phyloP scores from a whole-genome alignment of 169 alveolate genomes.

The Plasmodium yoelii region DNA sequence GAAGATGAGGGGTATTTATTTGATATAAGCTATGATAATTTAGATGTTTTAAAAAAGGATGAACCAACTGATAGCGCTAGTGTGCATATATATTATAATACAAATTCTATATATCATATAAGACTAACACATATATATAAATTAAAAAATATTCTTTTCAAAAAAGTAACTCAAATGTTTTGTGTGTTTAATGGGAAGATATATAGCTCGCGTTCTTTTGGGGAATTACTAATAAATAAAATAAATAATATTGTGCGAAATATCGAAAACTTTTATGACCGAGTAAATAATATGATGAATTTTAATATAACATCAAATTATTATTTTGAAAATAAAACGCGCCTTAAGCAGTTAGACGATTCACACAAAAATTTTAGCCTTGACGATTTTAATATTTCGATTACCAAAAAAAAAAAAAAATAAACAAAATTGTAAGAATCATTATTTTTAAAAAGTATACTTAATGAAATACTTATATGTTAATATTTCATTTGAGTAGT shows the following conservation, averaged over 20 bases:
- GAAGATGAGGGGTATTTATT: constrained; percentile 70
- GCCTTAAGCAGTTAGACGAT: constrained; percentile 3
- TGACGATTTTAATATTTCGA: constrained; percentile 42
- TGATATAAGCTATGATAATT: constrained; percentile 53
- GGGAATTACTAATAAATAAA: constrained; percentile 68
- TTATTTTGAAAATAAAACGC: constrained; percentile 34
- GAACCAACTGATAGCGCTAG: constrained; percentile 52
- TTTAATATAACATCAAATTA: constrained; percentile 69
- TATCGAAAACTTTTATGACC: constrained; percentile 53
- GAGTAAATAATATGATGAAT: constrained; percentile 54
- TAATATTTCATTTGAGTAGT: background rate
- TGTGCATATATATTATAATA: constrained; percentile 62
- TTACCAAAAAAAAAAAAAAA: constrained; percentile 37
- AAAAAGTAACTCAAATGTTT: constrained; percentile 40
- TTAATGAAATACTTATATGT: background rate
- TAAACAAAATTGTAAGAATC: no score
- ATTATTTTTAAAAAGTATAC: background rate
- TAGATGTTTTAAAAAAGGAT: constrained; percentile 36
- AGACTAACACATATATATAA: constrained; percentile 48
- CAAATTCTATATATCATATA: constrained; percentile 63
- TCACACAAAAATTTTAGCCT: constrained; percentile 18
- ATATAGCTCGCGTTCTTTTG: constrained; percentile 60
- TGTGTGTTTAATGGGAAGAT: constrained; percentile 73
- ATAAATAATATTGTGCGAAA: constrained; percentile 53
- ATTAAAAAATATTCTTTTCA: constrained; percentile 29